A percentile compares a stretch with the other conserved stretches of the same genome.
phyloP scores from a whole-genome alignment of 139 green algal genomes.

The Coelastrella sp. region DNA sequence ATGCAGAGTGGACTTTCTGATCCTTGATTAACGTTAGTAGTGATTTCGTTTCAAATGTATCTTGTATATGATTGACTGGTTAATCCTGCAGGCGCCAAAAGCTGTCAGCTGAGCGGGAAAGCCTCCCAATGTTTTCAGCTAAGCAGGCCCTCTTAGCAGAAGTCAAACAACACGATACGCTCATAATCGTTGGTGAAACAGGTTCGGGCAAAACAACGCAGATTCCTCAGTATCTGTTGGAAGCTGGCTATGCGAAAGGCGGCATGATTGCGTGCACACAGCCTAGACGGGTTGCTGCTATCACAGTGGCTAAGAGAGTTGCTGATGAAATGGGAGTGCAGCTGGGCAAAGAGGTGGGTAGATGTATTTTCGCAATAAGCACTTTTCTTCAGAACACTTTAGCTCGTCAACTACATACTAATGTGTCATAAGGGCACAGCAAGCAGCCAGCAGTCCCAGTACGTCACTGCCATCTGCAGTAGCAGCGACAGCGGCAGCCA shows the following conservation, averaged over 20 bases:
- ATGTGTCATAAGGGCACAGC: too few relatives aligned
- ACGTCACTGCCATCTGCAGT: neutral
- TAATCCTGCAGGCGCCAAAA: slow-evolving; percentile 25
- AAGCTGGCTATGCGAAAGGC: slow-evolving; percentile 57
- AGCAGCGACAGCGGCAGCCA: neutral
- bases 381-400: too few relatives aligned
- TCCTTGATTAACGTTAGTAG: neutral
- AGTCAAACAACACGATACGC: slow-evolving; percentile 57
- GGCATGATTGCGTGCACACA: slow-evolving; percentile 88
- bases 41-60: neutral
- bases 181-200: slow-evolving; percentile 90
- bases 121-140: slow-evolving; percentile 76
- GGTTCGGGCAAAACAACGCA: slow-evolving; percentile 93
- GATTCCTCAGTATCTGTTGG: slow-evolving; percentile 82
- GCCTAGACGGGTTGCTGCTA: slow-evolving; percentile 88
- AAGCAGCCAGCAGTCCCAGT: too few relatives aligned
- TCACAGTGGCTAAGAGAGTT: slow-evolving; percentile 88
- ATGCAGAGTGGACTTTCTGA: too few relatives aligned
- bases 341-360: slow-evolving; percentile 85
- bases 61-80: slow-evolving; percentile 80
- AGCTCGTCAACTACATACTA: too few relatives aligned
- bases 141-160: slow-evolving; percentile 67
- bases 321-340: slow-evolving; percentile 83
- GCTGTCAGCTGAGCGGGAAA: slow-evolving; percentile 58
- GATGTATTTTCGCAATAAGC: too few relatives aligned